Evolutionary conservation across 352 stramenopile genomes (phyloP), one percentile per base, ranked within the genome.

Genomic region (Phytophthora uliginosa): DNA sequence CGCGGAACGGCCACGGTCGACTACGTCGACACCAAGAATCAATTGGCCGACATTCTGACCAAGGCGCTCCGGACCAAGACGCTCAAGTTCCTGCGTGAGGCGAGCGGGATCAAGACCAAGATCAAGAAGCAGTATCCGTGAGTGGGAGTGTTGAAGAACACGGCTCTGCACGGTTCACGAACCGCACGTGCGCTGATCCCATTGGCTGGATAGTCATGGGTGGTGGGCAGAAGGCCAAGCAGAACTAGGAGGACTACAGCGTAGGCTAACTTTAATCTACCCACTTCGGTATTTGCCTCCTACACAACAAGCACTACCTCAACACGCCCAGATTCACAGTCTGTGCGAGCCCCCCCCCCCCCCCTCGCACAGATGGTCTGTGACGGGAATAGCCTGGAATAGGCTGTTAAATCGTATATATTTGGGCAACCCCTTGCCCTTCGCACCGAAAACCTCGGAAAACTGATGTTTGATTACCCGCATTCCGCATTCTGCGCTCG

Each of bases 61-160:
- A 73, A 73, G 57, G 58, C 28, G 4, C 38, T 63, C 0, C 24
- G 34, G 12, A 66, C 57, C 3, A 73, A 73, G 55, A 20, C 12
- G 3, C 40, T 72, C 13, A 34, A 63, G 48, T 68, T 50, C 24
- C 40, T 67, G 6, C 12, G 8, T 13, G 28, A 58, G 8, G 36
- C 34, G 34, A 63, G 28, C 45, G 36, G 48, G 7, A 50, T 66
- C 50, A 51, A 53, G n/a, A n/a, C 20, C 18, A 61, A 59, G 9
- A 38, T 10, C 28, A 36, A 24, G 10, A 4, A 31, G 48, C 40
- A 62, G 17, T 53, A 58, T 8, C 47, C 9, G 15, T 51, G 57
- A 66, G 58, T 66, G 65, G 50, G 65, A 71, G 63, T 71, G 54
- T 45, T 71, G 53, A 57, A 42, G 34, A 15, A 42, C 34, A 42